Conservation (phyloP, 108 stramenopile genomes). For the Cafeteria roenbergensis region DNA sequence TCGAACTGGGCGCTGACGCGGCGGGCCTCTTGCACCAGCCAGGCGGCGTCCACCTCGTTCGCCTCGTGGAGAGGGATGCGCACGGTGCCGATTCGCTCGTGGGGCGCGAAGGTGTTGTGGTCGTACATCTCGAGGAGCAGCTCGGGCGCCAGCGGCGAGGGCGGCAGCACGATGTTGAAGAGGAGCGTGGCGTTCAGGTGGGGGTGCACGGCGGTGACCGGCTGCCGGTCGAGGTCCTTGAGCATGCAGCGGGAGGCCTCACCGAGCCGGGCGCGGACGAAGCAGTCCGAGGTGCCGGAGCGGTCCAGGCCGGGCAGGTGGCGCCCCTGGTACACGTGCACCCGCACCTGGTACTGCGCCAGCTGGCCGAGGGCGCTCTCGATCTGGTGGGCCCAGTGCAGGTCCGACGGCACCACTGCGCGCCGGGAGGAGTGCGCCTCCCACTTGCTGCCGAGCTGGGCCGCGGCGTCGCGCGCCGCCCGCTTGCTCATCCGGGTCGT, state of each 20-base stretch:
- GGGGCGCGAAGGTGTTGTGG: neutral
- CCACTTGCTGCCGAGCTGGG: too few relatives aligned
- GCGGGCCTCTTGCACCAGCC: neutral
- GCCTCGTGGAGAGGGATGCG: neutral
- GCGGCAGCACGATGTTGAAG: neutral
- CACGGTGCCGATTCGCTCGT: neutral
- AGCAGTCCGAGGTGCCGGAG: slow-evolving; percentile 39
- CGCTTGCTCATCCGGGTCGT: too few relatives aligned
- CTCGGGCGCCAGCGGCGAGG: neutral
- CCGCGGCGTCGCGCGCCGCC: too few relatives aligned
- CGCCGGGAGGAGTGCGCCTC: too few relatives aligned
- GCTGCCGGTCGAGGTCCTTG: too few relatives aligned
- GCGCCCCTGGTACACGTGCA: slow-evolving; percentile 29
- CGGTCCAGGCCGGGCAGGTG: slow-evolving; percentile 34
- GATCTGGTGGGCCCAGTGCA: too few relatives aligned
- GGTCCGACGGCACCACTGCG: too few relatives aligned
- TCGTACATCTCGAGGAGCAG: slow-evolving; percentile 5
- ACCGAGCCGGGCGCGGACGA: slow-evolving; percentile 33
- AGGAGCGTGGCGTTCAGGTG: neutral
- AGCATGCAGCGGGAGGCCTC: neutral
- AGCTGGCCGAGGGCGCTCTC: too few relatives aligned
- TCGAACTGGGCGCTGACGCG: neutral
- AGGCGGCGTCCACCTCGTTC: neutral
- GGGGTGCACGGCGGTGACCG: neutral
- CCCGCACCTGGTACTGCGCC: slow-evolving; percentile 22